Percentiles rank a stretch among this genome's conserved stretches.
Evolutionary conservation across 331 rosid species (phyloP).

Genomic region (Rosa hybrid): DNA sequence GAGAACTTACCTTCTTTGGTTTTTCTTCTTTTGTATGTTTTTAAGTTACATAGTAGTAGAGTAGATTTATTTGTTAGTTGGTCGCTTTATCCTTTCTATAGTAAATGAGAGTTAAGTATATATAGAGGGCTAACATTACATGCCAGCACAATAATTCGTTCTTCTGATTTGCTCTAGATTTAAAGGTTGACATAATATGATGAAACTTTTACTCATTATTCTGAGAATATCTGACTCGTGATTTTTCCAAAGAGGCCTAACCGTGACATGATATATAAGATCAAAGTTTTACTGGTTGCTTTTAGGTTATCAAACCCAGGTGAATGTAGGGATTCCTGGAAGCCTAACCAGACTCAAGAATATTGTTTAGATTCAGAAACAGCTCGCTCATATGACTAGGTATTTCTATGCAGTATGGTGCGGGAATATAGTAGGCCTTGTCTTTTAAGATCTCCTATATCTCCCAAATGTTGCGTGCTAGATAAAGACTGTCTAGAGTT

Average conservation of each 20-base stretch:
- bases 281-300: background rate
- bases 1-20: background rate
- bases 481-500: background rate
- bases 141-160: too few species aligned
- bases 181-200: background rate
- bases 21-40: background rate
- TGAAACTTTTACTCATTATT: background rate
- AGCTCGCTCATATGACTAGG: background rate
- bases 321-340: background rate
- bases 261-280: background rate
- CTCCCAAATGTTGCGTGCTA: background rate
- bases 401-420: background rate
- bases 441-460: background rate
- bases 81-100: background rate
- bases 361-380: background rate
- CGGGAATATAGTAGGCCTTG: background rate
- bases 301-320: background rate
- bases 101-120: background rate
- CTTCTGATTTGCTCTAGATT: constrained; percentile 1
- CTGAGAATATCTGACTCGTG: background rate
- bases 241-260: background rate
- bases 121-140: background rate
- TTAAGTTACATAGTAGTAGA: background rate
- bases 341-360: background rate
- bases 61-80: background rate